These are phyloP conservation scores for Ceratobasidium sp. DNA, from an alignment of 1,284 basidiomycete species.

Conservation along the genomic window DNA sequence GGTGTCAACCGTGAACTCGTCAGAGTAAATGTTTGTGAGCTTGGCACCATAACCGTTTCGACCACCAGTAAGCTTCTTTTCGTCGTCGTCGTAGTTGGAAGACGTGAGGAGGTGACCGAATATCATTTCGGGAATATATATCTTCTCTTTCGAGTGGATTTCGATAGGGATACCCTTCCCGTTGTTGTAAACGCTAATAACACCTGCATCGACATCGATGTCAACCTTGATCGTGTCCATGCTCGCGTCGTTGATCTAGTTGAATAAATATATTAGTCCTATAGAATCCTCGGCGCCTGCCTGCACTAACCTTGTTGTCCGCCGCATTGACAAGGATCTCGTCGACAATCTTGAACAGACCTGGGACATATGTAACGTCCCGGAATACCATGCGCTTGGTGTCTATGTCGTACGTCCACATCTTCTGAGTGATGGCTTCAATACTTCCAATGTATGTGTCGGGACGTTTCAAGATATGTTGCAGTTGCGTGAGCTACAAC, in stretches of 20 bases:
- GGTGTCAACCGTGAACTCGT: conserved; percentile 97
- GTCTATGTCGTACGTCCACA: conserved; percentile 91
- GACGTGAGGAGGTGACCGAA: conserved; percentile 96
- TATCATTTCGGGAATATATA: conserved; percentile 97
- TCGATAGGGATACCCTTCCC: conserved; percentile 97
- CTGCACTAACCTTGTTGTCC: conserved; percentile 87
- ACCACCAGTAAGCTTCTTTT: conserved; percentile 98
- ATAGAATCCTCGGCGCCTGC: not conserved
- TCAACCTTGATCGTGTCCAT: conserved; percentile 92
- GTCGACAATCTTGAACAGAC: conserved; percentile 99
- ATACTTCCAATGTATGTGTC: conserved; percentile 99
- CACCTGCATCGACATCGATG: conserved; percentile 85
- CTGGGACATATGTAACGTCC: conserved; percentile 93
- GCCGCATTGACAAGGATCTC: conserved; percentile 99
- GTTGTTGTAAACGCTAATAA: conserved; percentile 96
- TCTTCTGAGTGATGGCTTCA: conserved; percentile 81
- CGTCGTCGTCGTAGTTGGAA: conserved; percentile 98
- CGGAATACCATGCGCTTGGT: conserved; percentile 81
- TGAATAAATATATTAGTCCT: not conserved
- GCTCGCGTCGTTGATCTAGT: conserved; percentile 83
- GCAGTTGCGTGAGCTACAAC: conserved; percentile 88
- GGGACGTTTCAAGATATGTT: conserved; percentile 96
- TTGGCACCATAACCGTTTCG: conserved; percentile 99
- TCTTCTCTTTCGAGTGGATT: conserved; percentile 91
- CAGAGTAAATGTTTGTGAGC: conserved; percentile 98